These are phyloP conservation scores for Spinellus fusiger DNA, from an alignment of 192 early-diverging fungal species.

Conservation along the genomic window DNA sequence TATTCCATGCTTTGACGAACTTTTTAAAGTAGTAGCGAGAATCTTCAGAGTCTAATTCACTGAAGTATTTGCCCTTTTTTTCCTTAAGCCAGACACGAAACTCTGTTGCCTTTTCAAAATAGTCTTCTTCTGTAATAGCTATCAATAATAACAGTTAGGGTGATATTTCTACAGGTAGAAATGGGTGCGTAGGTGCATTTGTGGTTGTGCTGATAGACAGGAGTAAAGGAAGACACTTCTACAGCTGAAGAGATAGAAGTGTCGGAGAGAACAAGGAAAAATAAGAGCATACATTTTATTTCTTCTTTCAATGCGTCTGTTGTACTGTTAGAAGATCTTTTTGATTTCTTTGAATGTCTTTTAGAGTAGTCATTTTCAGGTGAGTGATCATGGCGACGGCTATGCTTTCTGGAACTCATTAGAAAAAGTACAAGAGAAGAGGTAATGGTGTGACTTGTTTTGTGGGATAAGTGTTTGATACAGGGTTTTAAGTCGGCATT, in stretches of 20 bases:
- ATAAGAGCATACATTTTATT: neutral
- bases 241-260: too few species aligned
- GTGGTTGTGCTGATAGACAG: too few species aligned
- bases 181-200: too few species aligned
- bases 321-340: neutral
- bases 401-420: constrained; percentile 9
- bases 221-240: too few species aligned
- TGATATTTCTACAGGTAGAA: neutral
- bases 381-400: neutral
- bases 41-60: constrained; percentile 66
- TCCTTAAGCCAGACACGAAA: constrained; percentile 81
- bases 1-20: constrained; percentile 87
- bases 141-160: neutral
- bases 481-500: neutral
- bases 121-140: constrained; percentile 70
- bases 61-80: constrained; percentile 66
- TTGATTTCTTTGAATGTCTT: constrained; percentile 6
- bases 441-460: neutral
- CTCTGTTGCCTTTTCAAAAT: constrained; percentile 67
- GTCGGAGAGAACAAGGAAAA: too few species aligned
- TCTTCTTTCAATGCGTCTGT: neutral
- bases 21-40: constrained; percentile 70
- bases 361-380: constrained; percentile 1
- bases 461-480: neutral
- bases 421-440: constrained; percentile 2